These are phyloP conservation scores for Plantago major DNA, from an alignment of 257 asterid species.

Conservation along the genomic window DNA sequence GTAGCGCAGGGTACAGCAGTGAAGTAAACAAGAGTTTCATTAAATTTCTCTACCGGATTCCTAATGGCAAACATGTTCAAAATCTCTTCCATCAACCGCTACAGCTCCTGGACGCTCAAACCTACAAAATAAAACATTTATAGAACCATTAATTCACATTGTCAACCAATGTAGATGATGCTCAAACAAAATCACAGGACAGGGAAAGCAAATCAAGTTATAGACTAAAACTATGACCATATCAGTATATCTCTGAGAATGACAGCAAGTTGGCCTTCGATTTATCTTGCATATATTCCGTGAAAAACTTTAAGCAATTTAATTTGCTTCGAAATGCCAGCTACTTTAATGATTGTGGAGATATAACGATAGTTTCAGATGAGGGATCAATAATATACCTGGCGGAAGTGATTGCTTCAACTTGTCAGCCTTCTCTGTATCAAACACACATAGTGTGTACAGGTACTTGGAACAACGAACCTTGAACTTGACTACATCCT, in stretches of 20 bases:
- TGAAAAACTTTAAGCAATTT: too few relatives aligned
- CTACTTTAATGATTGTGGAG: not conserved
- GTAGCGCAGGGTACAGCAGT: too few relatives aligned
- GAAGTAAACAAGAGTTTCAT: not conserved
- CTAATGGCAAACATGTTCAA: not conserved
- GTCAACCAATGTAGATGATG: too few relatives aligned
- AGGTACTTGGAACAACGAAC: conserved; percentile 50
- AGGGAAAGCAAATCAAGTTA: too few relatives aligned
- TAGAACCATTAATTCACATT: too few relatives aligned
- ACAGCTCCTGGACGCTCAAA: conserved; percentile 41
- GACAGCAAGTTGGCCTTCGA: too few relatives aligned
- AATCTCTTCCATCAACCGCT: conserved; percentile 11
- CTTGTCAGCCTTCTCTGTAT: conserved; percentile 46
- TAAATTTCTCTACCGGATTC: conserved; percentile 3
- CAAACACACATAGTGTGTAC: conserved; percentile 40
- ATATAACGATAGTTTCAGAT: not conserved
- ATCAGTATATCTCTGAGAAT: too few relatives aligned
- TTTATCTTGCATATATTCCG: too few relatives aligned
- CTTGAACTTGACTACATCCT: conserved; percentile 43
- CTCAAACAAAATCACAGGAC: too few relatives aligned
- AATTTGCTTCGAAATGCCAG: not conserved
- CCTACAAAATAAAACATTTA: conserved; percentile 20
- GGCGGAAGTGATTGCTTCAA: conserved; percentile 45
- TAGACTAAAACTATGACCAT: too few relatives aligned
- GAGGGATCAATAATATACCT: conserved; percentile 14